These are phyloP conservation scores for Cystobasidiaceae sp. DNA, from an alignment of 1,284 basidiomycete genomes.

Conservation along the genomic window DNA sequence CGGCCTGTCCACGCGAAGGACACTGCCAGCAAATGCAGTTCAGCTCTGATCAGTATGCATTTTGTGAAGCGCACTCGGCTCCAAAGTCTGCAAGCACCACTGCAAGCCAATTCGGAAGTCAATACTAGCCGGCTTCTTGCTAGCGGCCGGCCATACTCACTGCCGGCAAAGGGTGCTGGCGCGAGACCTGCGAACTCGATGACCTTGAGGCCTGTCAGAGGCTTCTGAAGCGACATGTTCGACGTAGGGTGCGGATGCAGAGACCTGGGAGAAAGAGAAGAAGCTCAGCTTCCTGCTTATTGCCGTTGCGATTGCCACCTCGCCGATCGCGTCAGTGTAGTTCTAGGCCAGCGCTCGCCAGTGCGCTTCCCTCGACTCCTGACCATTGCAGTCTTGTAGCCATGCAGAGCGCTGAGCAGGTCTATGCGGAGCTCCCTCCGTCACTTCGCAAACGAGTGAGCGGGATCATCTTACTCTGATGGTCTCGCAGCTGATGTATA, in stretches of 20 bases:
- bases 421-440: conserved; percentile 25
- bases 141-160: conserved; percentile 34
- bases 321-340: too few relatives aligned
- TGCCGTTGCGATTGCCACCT: too few relatives aligned
- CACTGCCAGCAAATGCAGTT: conserved; percentile 45
- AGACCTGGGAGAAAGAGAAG: too few relatives aligned
- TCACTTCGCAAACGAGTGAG: conserved; percentile 24
- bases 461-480: neutral
- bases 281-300: too few relatives aligned
- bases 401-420: neutral
- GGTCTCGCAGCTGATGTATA: neutral
- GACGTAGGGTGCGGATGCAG: too few relatives aligned
- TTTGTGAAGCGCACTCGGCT: conserved; percentile 49
- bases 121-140: too few relatives aligned
- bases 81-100: conserved; percentile 74
- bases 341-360: too few relatives aligned
- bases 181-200: conserved; percentile 74
- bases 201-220: conserved; percentile 31
- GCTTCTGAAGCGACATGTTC: neutral
- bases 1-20: conserved; percentile 67
- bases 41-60: neutral
- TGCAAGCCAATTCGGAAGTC: conserved; percentile 4
- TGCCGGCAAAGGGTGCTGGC: conserved; percentile 67
- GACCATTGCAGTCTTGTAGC: too few relatives aligned
- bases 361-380: too few relatives aligned